Conservation (phyloP, 108 stramenopile genomes). For the Mediolabrus comicus region DNA sequence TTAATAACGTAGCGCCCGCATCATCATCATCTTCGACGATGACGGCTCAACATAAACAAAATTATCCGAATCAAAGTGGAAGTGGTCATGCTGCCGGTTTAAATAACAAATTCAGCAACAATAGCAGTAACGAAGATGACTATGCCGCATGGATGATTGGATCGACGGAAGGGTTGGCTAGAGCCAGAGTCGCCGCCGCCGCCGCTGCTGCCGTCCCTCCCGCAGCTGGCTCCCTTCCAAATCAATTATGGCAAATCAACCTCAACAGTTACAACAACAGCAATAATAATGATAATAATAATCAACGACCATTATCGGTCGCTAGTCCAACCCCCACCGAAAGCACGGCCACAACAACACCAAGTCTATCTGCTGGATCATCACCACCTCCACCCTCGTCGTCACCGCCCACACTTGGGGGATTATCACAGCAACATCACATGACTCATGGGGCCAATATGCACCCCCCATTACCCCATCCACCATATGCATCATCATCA, state of each 20-base stretch:
- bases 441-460: background rate
- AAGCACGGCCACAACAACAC: background rate
- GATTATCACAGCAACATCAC: constrained; percentile 11
- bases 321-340: constrained; percentile 7
- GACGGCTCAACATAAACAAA: constrained; percentile 54
- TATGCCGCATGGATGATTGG: constrained; percentile 34
- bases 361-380: background rate
- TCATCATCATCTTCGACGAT: constrained; percentile 50
- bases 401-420: constrained; percentile 15
- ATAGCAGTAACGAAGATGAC: background rate
- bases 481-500: background rate
- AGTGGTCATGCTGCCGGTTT: constrained; percentile 18
- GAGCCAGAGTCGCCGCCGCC: background rate
- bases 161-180: constrained; percentile 18
- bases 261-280: background rate
- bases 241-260: constrained; percentile 20
- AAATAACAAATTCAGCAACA: background rate
- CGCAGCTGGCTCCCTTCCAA: background rate
- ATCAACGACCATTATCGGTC: constrained; percentile 2
- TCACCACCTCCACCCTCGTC: background rate
- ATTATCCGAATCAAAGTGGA: constrained; percentile 40
- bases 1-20: background rate
- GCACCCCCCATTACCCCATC: constrained; percentile 2
- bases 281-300: background rate
- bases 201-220: constrained; percentile 7